Percentiles rank a stretch among this genome's conserved stretches.
phyloP scores from a whole-genome alignment of 78 protist genomes.

The Dictyostelium brefeldianum region DNA sequence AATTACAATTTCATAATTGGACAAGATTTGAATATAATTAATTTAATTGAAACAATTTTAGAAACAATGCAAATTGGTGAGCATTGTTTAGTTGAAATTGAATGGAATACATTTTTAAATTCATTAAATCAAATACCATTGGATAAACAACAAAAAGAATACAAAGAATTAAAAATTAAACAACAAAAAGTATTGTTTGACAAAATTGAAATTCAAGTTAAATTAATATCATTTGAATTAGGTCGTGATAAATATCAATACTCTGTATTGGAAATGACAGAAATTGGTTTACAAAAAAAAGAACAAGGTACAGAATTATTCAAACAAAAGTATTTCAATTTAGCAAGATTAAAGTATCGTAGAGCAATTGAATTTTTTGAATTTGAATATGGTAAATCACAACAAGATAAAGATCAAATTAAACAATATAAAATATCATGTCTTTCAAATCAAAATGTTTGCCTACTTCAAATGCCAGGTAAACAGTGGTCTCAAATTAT shows the following conservation, averaged over 20 bases:
- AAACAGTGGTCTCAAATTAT: constrained; percentile 9
- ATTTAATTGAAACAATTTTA: neutral
- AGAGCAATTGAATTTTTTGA: constrained; percentile 6
- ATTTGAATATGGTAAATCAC: neutral
- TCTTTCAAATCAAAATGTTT: constrained; percentile 5
- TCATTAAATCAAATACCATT: neutral
- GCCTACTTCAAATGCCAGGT: neutral
- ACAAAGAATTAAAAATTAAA: neutral
- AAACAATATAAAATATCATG: neutral
- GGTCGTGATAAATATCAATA: neutral
- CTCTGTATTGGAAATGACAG: neutral
- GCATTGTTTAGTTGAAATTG: neutral
- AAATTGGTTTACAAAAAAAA: neutral
- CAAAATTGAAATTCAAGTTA: neutral
- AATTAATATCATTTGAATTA: neutral
- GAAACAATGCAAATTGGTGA: constrained; percentile 2
- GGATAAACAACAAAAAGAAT: neutral
- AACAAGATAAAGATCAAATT: no score
- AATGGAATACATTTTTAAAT: neutral
- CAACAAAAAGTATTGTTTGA: neutral
- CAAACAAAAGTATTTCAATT: neutral
- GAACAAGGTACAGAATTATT: constrained; percentile 9
- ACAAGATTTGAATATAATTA: neutral
- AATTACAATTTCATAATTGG: neutral
- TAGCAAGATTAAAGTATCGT: constrained; percentile 24